phyloP scores from a whole-genome alignment of 495 filamentous ascomycete species.

The Opeltia flavorubescens region DNA sequence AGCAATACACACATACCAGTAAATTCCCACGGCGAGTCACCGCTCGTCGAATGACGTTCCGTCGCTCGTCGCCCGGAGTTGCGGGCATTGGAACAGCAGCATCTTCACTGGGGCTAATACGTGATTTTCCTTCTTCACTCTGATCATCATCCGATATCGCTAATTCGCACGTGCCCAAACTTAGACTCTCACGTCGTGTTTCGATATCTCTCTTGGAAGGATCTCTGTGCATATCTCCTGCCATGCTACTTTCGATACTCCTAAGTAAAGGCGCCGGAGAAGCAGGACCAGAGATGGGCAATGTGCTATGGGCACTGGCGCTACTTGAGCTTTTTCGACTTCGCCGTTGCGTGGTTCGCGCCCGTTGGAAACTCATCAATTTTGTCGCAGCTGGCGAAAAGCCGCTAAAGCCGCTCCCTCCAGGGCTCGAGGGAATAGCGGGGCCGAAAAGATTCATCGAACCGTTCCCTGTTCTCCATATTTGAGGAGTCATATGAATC shows the following conservation, averaged over 20 bases:
- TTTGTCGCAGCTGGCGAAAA: slow-evolving; percentile 55
- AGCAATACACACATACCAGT: slow-evolving; percentile 42
- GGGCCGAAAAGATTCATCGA: slow-evolving; percentile 31
- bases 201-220: slow-evolving; percentile 32
- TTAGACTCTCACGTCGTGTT: slow-evolving; percentile 67
- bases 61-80: slow-evolving; percentile 20
- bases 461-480: slow-evolving; percentile 35
- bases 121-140: slow-evolving; percentile 53
- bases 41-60: slow-evolving; percentile 39
- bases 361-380: slow-evolving; percentile 63
- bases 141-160: slow-evolving; percentile 64
- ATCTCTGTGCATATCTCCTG: slow-evolving; percentile 29
- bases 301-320: slow-evolving; percentile 54
- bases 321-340: slow-evolving; percentile 52
- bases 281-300: slow-evolving; percentile 47
- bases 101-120: slow-evolving; percentile 7
- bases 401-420: slow-evolving; percentile 43
- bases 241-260: slow-evolving; percentile 37
- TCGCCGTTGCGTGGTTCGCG: slow-evolving; percentile 36
- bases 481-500: slow-evolving; percentile 55
- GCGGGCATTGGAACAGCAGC: slow-evolving; percentile 11
- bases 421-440: slow-evolving; percentile 32
- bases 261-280: slow-evolving; percentile 54
- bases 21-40: slow-evolving; percentile 83
- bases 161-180: slow-evolving; percentile 71